Percentiles rank a stretch among this genome's conserved stretches.
Conservation (phyloP, 2,329 filamentous ascomycete genomes). For the Alternaria triticimaculans region DNA sequence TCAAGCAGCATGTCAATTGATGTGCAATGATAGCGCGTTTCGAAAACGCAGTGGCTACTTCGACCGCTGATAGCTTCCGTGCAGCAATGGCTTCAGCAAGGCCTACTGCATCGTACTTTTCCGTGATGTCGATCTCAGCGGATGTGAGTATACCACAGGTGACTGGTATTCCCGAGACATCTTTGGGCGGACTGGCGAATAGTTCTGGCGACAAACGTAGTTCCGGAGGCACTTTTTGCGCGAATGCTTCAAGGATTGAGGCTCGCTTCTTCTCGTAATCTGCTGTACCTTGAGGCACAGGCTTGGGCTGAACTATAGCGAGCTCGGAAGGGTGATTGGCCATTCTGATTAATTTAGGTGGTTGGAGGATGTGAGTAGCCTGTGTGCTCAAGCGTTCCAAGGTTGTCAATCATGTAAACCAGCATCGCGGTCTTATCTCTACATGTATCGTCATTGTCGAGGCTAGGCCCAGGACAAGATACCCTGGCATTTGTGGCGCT, state of each 20-base stretch:
- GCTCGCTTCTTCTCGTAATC: constrained; percentile 25
- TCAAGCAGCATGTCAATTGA: constrained; percentile 25
- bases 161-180: constrained; percentile 26
- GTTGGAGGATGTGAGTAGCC: not conserved
- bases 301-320: constrained; percentile 17
- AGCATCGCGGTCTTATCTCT: not conserved
- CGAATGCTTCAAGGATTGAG: constrained; percentile 21
- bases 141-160: constrained; percentile 54
- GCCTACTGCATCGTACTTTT: constrained; percentile 53
- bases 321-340: constrained; percentile 1
- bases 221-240: constrained; percentile 19
- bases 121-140: constrained; percentile 58
- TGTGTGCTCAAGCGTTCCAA: not conserved
- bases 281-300: constrained; percentile 22
- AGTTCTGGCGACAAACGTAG: constrained; percentile 13
- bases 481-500: not conserved
- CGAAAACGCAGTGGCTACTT: constrained; percentile 42
- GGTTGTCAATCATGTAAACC: not conserved
- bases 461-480: not conserved
- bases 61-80: constrained; percentile 47
- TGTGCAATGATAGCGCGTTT: constrained; percentile 30
- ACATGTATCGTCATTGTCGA: not conserved
- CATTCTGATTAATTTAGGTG: not conserved
- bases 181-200: constrained; percentile 19
- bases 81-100: constrained; percentile 51